Evolutionary conservation across 768 basidiomycete genomes (phyloP), one percentile per base, ranked within the genome.

Genomic region (Lactifluus hygrophoroides): DNA sequence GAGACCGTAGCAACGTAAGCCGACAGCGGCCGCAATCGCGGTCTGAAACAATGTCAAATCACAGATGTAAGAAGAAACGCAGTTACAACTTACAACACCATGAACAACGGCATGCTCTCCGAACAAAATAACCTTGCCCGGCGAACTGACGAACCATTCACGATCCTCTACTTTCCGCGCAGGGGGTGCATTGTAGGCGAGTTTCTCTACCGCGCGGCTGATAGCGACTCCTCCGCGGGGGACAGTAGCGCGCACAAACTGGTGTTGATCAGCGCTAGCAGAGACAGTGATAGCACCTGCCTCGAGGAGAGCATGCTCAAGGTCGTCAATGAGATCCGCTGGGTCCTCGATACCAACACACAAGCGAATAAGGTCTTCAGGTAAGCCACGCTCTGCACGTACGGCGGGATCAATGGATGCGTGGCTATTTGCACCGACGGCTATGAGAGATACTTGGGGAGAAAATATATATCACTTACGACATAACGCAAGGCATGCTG

Each of bases 401-500:
- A 84, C 85, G 8, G 90, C 89, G 23, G 96, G 84, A 67, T 97
- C 94, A 64, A 99, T 99, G 38, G 96, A 98, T 23, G 96, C 94
- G 70, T 99, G 96, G 17, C 95, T 95, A 64, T 14, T 49, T 16
- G 34, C 25, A 45, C 51, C 47, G 21, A 51, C 45, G 52, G 58
- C 28, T 53, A 42, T 51, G 35, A 42, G 58, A 34, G 28, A 34
- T 52, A 27, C 27, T 53, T 32, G 35, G 54, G 63, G 50, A 13
- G 28, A 53, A 59, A 42, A 35, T 3, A 21, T 2, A 43, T 16
- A 14, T 27, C 5, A 88, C 94, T 75, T 72, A 98, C 95, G 94
- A 96, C 96, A 99, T 98, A 66, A 92, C 84, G 70, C 96, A 98
- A 37, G 96, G 96, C 95, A 99, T 97, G 63, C 90, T 93, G 73